Percentiles rank a stretch among this genome's conserved stretches.
Evolutionary conservation across 2,329 filamentous ascomycete species (phyloP).

Genomic region (Fusarium hainanense): DNA sequence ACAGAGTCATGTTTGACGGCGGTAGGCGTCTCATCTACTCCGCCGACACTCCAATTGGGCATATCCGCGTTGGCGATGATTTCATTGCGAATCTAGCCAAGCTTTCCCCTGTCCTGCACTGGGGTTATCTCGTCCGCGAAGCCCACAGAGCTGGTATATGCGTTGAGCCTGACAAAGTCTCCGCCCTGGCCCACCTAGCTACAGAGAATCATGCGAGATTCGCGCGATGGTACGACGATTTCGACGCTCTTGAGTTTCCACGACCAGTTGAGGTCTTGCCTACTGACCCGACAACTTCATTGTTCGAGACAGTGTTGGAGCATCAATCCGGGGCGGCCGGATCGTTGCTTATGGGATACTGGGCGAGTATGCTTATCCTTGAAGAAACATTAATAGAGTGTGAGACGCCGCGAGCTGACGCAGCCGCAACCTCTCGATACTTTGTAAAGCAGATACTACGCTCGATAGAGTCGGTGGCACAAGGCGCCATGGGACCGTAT

Average conservation of each 20-base stretch:
- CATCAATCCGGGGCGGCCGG: conserved; percentile 51
- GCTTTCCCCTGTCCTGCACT: conserved; percentile 49
- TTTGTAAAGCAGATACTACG: conserved; percentile 51
- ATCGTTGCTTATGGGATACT: conserved; percentile 51
- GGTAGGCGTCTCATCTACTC: conserved; percentile 45
- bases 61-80: conserved; percentile 47
- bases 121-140: conserved; percentile 49
- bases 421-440: conserved; percentile 42
- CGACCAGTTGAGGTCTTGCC: conserved; percentile 46
- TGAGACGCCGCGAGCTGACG: conserved; percentile 40
- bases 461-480: conserved; percentile 53
- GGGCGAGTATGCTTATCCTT: conserved; percentile 55
- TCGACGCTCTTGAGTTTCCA: conserved; percentile 39
- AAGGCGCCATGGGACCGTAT: conserved; percentile 54
- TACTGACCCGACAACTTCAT: conserved; percentile 46
- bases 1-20: conserved; percentile 46
- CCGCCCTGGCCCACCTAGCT: conserved; percentile 46
- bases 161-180: conserved; percentile 46
- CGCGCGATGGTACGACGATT: conserved; percentile 49
- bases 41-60: conserved; percentile 35
- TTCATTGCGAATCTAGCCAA: conserved; percentile 52
- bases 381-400: conserved; percentile 53
- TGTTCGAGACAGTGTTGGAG: conserved; percentile 49
- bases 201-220: conserved; percentile 47
- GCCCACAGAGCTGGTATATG: conserved; percentile 45